These are phyloP conservation scores for Phytophthora pinifolia DNA, from an alignment of 352 stramenopile genomes.

Conservation along the genomic window DNA sequence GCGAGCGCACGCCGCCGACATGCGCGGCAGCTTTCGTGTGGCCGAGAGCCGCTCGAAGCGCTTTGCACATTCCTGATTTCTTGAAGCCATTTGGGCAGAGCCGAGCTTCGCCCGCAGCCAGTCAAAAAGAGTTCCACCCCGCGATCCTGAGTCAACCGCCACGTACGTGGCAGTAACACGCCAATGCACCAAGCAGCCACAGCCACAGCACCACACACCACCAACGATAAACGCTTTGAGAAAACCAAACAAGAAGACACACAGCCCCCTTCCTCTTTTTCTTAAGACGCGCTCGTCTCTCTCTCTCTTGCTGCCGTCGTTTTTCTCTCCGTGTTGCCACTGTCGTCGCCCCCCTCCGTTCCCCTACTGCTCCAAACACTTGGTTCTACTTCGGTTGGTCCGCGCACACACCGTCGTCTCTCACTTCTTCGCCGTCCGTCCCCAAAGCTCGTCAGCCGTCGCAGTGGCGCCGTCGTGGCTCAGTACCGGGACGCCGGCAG, in stretches of 20 bases:
- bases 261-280: conserved; percentile 33
- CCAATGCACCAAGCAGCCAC: not conserved
- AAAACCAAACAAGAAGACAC: conserved; percentile 44
- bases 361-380: conserved; percentile 38
- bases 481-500: conserved; percentile 4
- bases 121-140: conserved; percentile 19
- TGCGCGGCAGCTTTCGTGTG: no score
- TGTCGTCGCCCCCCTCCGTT: conserved; percentile 32
- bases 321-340: conserved; percentile 21
- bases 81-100: conserved; percentile 25
- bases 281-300: conserved; percentile 16
- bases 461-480: conserved; percentile 4
- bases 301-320: conserved; percentile 12
- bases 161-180: not conserved
- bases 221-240: not conserved
- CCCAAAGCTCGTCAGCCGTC: conserved; percentile 5
- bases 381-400: conserved; percentile 37
- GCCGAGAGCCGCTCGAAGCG: no score
- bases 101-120: not conserved
- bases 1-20: no score
- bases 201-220: not conserved
- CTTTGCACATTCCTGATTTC: conserved; percentile 19
- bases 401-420: conserved; percentile 31
- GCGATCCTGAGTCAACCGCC: conserved; percentile 1
- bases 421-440: conserved; percentile 34